phyloP scores from a whole-genome alignment of 78 protist genomes.

The Dictyostelium brefeldianum region DNA sequence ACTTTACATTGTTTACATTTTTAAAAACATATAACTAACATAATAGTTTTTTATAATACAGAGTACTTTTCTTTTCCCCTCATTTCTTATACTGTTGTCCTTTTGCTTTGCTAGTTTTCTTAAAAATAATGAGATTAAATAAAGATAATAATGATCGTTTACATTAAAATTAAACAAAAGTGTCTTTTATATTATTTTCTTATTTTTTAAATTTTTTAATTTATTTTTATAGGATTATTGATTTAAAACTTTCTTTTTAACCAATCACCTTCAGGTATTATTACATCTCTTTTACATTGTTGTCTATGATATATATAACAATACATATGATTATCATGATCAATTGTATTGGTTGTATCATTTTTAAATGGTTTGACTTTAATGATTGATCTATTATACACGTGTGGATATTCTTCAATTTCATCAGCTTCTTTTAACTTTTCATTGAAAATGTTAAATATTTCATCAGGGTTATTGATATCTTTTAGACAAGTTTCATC shows the following conservation, averaged over 20 bases:
- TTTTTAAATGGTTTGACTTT: not conserved
- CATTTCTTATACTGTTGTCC: not conserved
- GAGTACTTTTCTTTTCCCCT: not conserved
- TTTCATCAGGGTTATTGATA: not conserved
- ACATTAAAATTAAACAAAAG: not conserved
- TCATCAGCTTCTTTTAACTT: conserved; percentile 16
- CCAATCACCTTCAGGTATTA: conserved; percentile 14
- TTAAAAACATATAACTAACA: not conserved
- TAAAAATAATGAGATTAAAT: not conserved
- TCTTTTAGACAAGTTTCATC: not conserved
- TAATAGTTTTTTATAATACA: not conserved
- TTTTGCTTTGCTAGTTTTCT: not conserved
- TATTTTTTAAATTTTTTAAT: not conserved
- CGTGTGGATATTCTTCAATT: conserved; percentile 25
- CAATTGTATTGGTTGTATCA: no score
- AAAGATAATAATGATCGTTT: not conserved
- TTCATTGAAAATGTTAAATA: not conserved
- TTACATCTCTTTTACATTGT: conserved; percentile 2
- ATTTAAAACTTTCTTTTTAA: conserved; percentile 3
- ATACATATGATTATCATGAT: not conserved
- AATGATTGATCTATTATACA: conserved; percentile 27
- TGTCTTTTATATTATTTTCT: no score
- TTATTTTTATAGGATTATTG: not conserved
- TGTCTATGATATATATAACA: conserved; percentile 25
- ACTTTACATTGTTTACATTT: not conserved